Percentiles rank a stretch among this genome's conserved stretches.
phyloP scores from a whole-genome alignment of 768 basidiomycete genomes.

The Lepiota venenata region DNA sequence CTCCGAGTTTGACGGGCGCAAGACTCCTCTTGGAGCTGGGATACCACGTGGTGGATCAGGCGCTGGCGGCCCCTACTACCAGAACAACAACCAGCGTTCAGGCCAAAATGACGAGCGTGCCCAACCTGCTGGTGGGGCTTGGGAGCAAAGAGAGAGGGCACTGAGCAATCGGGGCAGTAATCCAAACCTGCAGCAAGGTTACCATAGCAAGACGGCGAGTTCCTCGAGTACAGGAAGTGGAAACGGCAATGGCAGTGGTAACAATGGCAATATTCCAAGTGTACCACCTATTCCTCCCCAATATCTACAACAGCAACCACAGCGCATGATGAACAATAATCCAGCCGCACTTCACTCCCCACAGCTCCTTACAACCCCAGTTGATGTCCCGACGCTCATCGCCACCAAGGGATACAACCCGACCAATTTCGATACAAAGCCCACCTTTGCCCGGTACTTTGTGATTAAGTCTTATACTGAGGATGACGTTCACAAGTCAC shows the following conservation, averaged over 20 bases:
- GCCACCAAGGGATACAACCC: slow-evolving; percentile 92
- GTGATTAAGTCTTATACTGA: slow-evolving; percentile 99
- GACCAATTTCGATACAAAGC: slow-evolving; percentile 74
- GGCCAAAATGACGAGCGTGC: slow-evolving; percentile 24
- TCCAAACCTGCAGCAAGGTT: slow-evolving; percentile 64
- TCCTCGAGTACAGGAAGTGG: slow-evolving; percentile 29
- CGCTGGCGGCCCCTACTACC: slow-evolving; percentile 26
- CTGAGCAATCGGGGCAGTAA: slow-evolving; percentile 60
- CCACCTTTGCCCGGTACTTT: slow-evolving; percentile 84
- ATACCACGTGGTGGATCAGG: slow-evolving; percentile 36
- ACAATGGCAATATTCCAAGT: slow-evolving; percentile 45
- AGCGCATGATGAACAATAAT: slow-evolving; percentile 22
- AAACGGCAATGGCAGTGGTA: slow-evolving; percentile 25
- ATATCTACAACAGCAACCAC: slow-evolving; percentile 62
- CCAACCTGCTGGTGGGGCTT: slow-evolving; percentile 35
- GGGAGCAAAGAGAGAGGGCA: slow-evolving; percentile 67
- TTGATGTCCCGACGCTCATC: slow-evolving; percentile 85
- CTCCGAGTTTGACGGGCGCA: slow-evolving; percentile 66
- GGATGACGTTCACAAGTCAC: slow-evolving; percentile 97
- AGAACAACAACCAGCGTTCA: slow-evolving; percentile 15
- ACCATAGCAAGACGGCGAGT: slow-evolving; percentile 42
- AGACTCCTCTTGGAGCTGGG: slow-evolving; percentile 48
- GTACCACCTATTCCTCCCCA: slow-evolving; percentile 75
- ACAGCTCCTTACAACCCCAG: slow-evolving; percentile 58
- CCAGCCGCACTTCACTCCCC: slow-evolving; percentile 31